Evolutionary conservation across 169 alveolate species (phyloP).

Genomic region (Neospora caninum): DNA sequence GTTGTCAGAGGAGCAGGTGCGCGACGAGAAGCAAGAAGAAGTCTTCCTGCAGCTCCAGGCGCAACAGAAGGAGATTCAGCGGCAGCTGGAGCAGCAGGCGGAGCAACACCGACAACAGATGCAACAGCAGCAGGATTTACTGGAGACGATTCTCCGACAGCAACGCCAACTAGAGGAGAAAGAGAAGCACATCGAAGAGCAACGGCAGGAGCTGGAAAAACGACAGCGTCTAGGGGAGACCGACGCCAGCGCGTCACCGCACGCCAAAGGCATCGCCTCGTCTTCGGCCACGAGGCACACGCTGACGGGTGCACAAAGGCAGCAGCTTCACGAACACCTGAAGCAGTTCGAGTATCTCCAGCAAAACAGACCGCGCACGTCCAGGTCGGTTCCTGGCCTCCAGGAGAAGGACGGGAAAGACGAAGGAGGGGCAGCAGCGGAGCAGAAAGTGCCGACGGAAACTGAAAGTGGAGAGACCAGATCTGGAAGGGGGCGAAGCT

Average conservation of each 20-base stretch:
- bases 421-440: neutral
- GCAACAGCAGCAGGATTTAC: constrained; percentile 29
- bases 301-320: neutral
- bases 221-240: neutral
- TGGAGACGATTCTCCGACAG: neutral
- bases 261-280: neutral
- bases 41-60: neutral
- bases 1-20: neutral
- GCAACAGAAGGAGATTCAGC: constrained; percentile 5
- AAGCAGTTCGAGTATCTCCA: constrained; percentile 15
- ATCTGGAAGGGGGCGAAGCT: neutral
- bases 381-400: neutral
- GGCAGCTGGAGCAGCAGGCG: constrained; percentile 12
- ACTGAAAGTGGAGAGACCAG: neutral
- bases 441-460: neutral
- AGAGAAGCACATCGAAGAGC: neutral
- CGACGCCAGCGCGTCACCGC: neutral
- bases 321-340: constrained; percentile 7
- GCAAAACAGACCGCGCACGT: constrained; percentile 5
- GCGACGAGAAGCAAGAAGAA: constrained; percentile 20
- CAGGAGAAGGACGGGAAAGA: neutral
- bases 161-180: constrained; percentile 20
- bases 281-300: neutral
- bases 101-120: constrained; percentile 10
- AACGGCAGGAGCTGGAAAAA: neutral